Evolutionary conservation across 768 basidiomycete species (phyloP).

Genomic region (Suillus fuscotomentosus): DNA sequence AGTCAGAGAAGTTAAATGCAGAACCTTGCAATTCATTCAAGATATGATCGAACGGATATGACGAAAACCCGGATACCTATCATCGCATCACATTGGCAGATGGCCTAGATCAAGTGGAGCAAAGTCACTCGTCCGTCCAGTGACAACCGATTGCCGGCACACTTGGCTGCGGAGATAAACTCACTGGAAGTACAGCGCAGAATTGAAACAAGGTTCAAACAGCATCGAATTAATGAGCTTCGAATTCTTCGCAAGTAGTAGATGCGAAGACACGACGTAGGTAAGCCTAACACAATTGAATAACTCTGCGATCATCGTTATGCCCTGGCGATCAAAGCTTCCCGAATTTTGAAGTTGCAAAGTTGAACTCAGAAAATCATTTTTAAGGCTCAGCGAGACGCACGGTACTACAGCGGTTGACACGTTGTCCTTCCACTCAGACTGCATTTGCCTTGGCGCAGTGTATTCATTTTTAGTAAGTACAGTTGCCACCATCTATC

Average conservation of each 20-base stretch:
- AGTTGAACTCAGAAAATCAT: neutral
- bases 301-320: neutral
- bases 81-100: neutral
- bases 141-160: neutral
- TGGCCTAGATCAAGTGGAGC: neutral
- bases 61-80: neutral
- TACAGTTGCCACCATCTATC: neutral
- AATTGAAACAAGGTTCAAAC: neutral
- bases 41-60: slow-evolving; percentile 10
- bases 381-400: no score
- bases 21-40: slow-evolving; percentile 10
- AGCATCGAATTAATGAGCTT: slow-evolving; percentile 6
- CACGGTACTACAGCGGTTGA: no score
- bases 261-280: neutral
- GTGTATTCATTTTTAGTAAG: neutral
- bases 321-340: slow-evolving; percentile 1
- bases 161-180: neutral
- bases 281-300: neutral
- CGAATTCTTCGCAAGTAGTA: neutral
- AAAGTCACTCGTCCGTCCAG: neutral
- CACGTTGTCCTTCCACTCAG: no score
- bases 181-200: no score
- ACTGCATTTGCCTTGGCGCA: neutral
- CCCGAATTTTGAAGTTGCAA: neutral
- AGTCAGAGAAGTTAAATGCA: neutral